Conservation (phyloP, 345 rosid genomes). For the Angophora floribunda region DNA sequence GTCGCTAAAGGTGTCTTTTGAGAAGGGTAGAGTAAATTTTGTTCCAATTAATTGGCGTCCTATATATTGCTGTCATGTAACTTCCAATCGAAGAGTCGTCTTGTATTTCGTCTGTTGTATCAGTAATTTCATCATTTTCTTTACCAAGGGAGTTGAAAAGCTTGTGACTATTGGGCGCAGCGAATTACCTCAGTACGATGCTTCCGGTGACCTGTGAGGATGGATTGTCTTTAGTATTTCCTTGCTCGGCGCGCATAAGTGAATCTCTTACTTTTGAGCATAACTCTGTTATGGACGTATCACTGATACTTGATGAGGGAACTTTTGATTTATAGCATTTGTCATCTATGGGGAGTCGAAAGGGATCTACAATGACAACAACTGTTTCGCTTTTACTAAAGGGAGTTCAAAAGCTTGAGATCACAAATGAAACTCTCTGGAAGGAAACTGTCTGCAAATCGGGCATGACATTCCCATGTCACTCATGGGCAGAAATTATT, state of each 20-base stretch:
- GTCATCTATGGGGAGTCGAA: background rate
- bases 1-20: background rate
- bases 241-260: background rate
- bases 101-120: background rate
- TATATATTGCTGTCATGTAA: background rate
- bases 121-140: background rate
- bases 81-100: background rate
- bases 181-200: background rate
- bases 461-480: background rate
- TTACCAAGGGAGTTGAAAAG: background rate
- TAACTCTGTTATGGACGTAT: background rate
- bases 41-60: background rate
- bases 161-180: background rate
- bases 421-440: background rate
- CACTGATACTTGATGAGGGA: background rate
- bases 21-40: background rate
- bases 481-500: conserved; percentile 9
- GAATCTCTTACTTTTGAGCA: background rate
- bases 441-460: background rate
- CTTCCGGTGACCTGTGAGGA: background rate
- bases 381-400: background rate
- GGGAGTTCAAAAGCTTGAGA: background rate
- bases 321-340: background rate
- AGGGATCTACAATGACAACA: background rate
- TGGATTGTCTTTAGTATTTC: no score